Evolutionary conservation across 371 early-diverging fungal species (phyloP).

Genomic region (Neoconidiobolus thromboides): DNA sequence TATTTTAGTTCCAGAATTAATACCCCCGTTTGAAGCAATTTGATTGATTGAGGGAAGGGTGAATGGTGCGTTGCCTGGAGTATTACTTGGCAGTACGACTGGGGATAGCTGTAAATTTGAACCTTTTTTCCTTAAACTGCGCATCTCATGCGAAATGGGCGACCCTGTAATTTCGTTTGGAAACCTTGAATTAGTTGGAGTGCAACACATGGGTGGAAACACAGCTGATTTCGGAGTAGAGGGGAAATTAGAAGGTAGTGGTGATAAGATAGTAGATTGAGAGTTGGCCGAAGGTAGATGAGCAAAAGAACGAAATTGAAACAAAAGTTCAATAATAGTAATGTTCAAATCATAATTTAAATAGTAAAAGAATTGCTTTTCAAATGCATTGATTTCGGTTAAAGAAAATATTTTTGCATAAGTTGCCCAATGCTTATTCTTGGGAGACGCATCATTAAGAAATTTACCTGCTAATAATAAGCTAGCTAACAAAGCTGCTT

Average conservation of each 20-base stretch:
- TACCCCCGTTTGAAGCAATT: too few species aligned
- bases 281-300: neutral
- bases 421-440: slow-evolving; percentile 59
- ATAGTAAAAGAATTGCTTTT: neutral
- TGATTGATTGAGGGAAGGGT: too few species aligned
- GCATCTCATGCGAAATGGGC: too few species aligned
- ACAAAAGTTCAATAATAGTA: neutral
- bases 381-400: neutral
- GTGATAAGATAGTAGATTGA: neutral
- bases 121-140: too few species aligned
- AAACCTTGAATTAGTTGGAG: too few species aligned
- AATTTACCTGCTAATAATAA: slow-evolving; percentile 52
- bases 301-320: neutral
- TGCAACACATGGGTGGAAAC: neutral
- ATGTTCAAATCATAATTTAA: neutral
- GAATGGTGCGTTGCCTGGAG: too few species aligned
- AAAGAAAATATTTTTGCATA: slow-evolving; percentile 14
- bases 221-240: neutral
- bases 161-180: too few species aligned
- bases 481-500: slow-evolving; percentile 53
- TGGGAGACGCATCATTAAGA: slow-evolving; percentile 49
- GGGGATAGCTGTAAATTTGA: too few species aligned
- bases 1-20: too few species aligned
- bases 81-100: too few species aligned
- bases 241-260: neutral